Evolutionary conservation across 768 basidiomycete species (phyloP).

Genomic region (Boletus sensibilis): DNA sequence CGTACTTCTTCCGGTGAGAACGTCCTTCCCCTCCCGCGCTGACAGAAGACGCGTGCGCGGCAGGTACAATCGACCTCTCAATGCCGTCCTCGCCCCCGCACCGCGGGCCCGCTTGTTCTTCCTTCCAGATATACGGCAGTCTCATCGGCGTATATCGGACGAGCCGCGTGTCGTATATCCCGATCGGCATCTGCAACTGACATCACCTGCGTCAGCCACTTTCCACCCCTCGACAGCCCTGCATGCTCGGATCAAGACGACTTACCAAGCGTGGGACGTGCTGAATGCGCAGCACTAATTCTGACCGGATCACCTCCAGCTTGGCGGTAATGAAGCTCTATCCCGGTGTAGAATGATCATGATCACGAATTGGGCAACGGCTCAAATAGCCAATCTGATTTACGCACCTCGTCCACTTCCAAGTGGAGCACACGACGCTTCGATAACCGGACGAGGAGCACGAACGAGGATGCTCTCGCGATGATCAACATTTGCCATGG

Average conservation of each 20-base stretch:
- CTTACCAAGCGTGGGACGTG: conserved; percentile 21
- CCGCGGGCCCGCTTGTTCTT: not conserved
- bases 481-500: conserved; percentile 23
- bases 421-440: conserved; percentile 20
- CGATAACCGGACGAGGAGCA: conserved; percentile 21
- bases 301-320: conserved; percentile 23
- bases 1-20: conserved; percentile 16
- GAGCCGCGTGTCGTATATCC: conserved; percentile 17
- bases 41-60: not conserved
- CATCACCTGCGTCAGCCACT: conserved; percentile 1
- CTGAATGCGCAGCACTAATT: conserved; percentile 4
- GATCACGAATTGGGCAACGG: not conserved
- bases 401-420: conserved; percentile 26
- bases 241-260: not conserved
- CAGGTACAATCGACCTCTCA: not conserved
- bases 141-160: conserved; percentile 16
- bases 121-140: conserved; percentile 19
- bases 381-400: not conserved
- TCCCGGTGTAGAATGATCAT: not conserved
- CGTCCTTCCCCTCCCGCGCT: not conserved
- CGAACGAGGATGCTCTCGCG: conserved; percentile 17
- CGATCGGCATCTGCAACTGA: conserved; percentile 15
- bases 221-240: not conserved
- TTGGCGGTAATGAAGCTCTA: conserved; percentile 17
- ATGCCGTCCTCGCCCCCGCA: not conserved